These are phyloP conservation scores for Starmerella potacharoeniae DNA, from an alignment of 805 yeast genomes.

Conservation along the genomic window DNA sequence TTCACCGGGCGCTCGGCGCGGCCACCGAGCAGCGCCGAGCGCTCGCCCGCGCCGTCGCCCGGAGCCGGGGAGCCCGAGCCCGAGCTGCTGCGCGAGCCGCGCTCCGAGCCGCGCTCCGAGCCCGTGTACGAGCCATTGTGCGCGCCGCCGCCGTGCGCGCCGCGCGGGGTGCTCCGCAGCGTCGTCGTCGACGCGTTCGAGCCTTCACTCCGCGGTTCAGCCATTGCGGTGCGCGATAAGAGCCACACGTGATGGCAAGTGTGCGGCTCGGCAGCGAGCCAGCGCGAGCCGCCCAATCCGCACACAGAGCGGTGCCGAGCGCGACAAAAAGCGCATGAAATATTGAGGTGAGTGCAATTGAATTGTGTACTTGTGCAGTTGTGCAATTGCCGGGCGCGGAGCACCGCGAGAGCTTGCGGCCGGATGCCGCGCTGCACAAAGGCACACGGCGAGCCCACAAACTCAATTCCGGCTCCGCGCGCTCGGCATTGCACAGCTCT, in stretches of 20 bases:
- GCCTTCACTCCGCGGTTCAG: background rate
- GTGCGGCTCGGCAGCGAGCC: too few species aligned
- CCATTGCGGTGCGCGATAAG: background rate
- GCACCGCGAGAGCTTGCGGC: too few species aligned
- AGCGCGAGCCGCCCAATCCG: too few species aligned
- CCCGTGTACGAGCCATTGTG: background rate
- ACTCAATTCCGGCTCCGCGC: too few species aligned
- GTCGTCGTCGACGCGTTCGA: background rate
- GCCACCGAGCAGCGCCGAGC: background rate
- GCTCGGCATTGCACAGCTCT: too few species aligned
- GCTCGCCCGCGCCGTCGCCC: background rate
- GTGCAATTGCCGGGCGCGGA: too few species aligned
- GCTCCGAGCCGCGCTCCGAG: background rate
- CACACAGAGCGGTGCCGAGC: too few species aligned
- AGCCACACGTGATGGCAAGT: background rate
- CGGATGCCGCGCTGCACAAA: too few species aligned
- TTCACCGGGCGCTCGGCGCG: background rate
- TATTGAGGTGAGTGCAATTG: too few species aligned
- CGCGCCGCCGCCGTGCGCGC: background rate
- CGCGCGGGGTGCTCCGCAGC: background rate
- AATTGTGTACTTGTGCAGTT: too few species aligned
- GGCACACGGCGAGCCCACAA: too few species aligned
- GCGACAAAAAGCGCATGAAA: too few species aligned
- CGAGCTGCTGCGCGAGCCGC: background rate
- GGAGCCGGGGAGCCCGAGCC: background rate